These are phyloP conservation scores for Aureobasidium sp. DNA, from an alignment of 2,329 filamentous ascomycete genomes.

Conservation along the genomic window DNA sequence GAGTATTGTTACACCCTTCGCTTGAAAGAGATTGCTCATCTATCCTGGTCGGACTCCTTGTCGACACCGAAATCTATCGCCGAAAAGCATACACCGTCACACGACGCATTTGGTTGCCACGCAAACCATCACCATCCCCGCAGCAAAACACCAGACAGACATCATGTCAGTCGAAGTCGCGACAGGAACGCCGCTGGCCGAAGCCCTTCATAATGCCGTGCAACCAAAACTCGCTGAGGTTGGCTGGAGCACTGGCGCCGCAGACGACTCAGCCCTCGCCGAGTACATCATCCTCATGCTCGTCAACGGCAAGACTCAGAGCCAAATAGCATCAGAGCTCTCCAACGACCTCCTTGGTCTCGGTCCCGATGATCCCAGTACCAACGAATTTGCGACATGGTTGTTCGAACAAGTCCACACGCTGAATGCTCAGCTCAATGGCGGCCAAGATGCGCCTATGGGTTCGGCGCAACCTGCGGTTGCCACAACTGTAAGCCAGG, in stretches of 20 bases:
- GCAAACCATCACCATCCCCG: background rate
- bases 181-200: slow-evolving; percentile 73
- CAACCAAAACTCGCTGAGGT: slow-evolving; percentile 88
- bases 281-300: slow-evolving; percentile 98
- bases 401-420: slow-evolving; percentile 78
- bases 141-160: background rate
- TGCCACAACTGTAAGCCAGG: background rate
- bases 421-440: slow-evolving; percentile 58
- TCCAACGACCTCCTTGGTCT: slow-evolving; percentile 80
- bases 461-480: slow-evolving; percentile 2
- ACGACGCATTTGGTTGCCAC: slow-evolving; percentile 1
- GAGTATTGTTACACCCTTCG: slow-evolving; percentile 5
- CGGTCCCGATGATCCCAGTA: slow-evolving; percentile 72
- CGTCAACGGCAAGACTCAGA: slow-evolving; percentile 86
- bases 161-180: slow-evolving; percentile 71
- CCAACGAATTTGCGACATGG: slow-evolving; percentile 81
- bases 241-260: slow-evolving; percentile 79
- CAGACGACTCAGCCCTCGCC: slow-evolving; percentile 73
- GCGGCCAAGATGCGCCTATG: slow-evolving; percentile 26
- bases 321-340: slow-evolving; percentile 82
- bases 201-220: slow-evolving; percentile 73
- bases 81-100: background rate
- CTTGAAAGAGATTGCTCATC: background rate
- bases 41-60: background rate
- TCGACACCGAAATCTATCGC: background rate